These are phyloP conservation scores for Fusarium compactum DNA, from an alignment of 2,329 filamentous ascomycete genomes.

Conservation along the genomic window DNA sequence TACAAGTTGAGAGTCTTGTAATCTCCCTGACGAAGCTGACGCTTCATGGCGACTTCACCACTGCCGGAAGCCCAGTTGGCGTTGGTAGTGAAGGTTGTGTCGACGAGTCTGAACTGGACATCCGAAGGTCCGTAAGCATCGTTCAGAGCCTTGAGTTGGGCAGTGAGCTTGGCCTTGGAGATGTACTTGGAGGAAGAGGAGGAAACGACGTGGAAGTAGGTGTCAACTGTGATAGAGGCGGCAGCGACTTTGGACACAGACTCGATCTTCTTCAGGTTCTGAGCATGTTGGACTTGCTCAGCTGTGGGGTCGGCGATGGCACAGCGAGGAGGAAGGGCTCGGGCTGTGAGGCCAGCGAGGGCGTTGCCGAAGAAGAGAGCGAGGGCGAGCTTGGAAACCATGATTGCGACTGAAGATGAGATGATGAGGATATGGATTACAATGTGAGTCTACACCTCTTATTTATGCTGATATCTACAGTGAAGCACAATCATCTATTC, in stretches of 20 bases:
- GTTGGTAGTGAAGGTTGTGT: slow-evolving; percentile 61
- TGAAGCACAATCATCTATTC: neutral
- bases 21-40: slow-evolving; percentile 58
- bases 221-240: slow-evolving; percentile 34
- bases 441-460: neutral
- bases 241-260: slow-evolving; percentile 5
- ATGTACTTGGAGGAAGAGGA: slow-evolving; percentile 41
- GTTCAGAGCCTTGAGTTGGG: slow-evolving; percentile 61
- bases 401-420: slow-evolving; percentile 1
- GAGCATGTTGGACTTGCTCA: slow-evolving; percentile 16
- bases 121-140: slow-evolving; percentile 57
- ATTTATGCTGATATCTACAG: neutral
- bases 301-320: slow-evolving; percentile 26
- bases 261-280: slow-evolving; percentile 27
- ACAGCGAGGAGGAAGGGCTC: slow-evolving; percentile 23
- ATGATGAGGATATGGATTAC: neutral
- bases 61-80: slow-evolving; percentile 58
- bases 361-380: slow-evolving; percentile 24
- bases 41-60: slow-evolving; percentile 59
- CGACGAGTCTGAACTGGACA: slow-evolving; percentile 59
- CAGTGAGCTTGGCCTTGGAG: slow-evolving; percentile 28
- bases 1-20: slow-evolving; percentile 57
- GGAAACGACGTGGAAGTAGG: slow-evolving; percentile 45
- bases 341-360: slow-evolving; percentile 10
- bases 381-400: slow-evolving; percentile 31